These are phyloP conservation scores for Trichoderma simmonsii DNA, from an alignment of 2,329 filamentous ascomycete genomes.

Conservation along the genomic window DNA sequence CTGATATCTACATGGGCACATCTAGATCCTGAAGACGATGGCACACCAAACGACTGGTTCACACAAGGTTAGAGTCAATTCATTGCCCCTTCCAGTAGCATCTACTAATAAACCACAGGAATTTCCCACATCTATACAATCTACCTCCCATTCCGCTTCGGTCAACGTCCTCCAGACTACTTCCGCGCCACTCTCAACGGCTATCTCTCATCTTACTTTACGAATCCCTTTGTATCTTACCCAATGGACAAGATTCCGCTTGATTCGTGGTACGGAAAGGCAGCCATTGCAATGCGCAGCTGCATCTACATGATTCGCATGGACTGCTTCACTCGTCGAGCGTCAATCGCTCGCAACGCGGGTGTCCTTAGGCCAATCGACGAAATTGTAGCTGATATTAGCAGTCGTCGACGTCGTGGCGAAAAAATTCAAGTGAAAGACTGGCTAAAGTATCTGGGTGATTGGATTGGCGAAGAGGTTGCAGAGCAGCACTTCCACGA, in stretches of 20 bases:
- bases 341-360: not conserved
- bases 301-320: slow-evolving; percentile 17
- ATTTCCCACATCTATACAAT: slow-evolving; percentile 6
- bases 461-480: not conserved
- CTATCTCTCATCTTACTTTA: not conserved
- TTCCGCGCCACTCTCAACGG: slow-evolving; percentile 13
- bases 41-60: slow-evolving; percentile 11
- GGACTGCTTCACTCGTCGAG: slow-evolving; percentile 5
- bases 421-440: not conserved
- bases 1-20: slow-evolving; percentile 1
- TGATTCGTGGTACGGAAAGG: not conserved
- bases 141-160: slow-evolving; percentile 11
- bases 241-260: not conserved
- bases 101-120: not conserved
- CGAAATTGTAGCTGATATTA: not conserved
- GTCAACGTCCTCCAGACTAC: not conserved
- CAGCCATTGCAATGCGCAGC: not conserved
- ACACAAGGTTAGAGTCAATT: not conserved
- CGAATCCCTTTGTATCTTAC: not conserved
- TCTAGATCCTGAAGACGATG: slow-evolving; percentile 8
- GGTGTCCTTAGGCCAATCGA: not conserved
- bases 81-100: not conserved
- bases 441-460: not conserved
- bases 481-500: not conserved
- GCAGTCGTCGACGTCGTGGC: not conserved